Conservation (phyloP, 192 early-diverging fungal species). For the Mortierella hygrophila region DNA sequence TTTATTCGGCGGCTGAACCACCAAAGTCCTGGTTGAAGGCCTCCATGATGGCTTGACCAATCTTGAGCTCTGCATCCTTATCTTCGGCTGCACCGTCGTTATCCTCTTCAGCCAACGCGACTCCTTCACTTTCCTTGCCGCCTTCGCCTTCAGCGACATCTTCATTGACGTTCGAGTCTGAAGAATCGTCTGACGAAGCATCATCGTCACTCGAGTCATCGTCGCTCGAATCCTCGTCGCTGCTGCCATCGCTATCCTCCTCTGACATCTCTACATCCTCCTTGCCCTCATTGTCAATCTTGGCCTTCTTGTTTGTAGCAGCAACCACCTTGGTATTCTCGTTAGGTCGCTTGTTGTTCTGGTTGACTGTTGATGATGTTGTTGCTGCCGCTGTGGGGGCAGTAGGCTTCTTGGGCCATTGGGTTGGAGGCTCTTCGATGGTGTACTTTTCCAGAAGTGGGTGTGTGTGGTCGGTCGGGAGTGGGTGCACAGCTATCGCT, state of each 20-base stretch:
- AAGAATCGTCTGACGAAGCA: constrained; percentile 10
- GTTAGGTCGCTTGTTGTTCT: neutral
- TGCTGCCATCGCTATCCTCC: neutral
- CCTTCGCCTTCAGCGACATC: neutral
- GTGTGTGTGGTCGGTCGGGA: neutral
- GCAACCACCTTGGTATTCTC: neutral
- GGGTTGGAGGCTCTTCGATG: constrained; percentile 34
- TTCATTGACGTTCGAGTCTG: constrained; percentile 3
- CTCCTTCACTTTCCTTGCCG: constrained; percentile 7
- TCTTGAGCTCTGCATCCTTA: neutral
- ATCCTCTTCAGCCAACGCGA: neutral
- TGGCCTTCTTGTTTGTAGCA: neutral
- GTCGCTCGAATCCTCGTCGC: constrained; percentile 12
- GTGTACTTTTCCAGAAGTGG: constrained; percentile 28
- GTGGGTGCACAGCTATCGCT: neutral
- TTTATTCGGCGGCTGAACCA: neutral
- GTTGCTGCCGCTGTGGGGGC: neutral
- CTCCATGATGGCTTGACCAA: constrained; percentile 47
- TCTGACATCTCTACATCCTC: constrained; percentile 3
- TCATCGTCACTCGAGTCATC: constrained; percentile 28
- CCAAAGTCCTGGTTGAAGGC: constrained; percentile 52
- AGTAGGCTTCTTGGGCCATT: constrained; percentile 16
- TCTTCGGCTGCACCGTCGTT: neutral
- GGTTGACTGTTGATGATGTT: neutral
- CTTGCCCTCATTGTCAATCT: constrained; percentile 3